phyloP scores from a whole-genome alignment of 2,329 filamentous ascomycete species.

The Pyricularia pennisetigena region DNA sequence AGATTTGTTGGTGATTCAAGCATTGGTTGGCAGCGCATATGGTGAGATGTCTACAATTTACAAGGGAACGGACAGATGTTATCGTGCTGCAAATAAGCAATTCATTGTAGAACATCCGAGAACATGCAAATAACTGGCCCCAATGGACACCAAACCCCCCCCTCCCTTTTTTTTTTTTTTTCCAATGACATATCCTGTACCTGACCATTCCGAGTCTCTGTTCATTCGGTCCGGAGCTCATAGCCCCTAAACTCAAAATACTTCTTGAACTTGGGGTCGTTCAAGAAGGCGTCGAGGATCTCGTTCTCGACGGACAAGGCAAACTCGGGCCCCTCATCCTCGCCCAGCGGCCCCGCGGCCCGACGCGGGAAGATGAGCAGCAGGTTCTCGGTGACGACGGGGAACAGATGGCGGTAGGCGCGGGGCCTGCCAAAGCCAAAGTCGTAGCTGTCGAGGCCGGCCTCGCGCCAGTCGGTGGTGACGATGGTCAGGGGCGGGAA shows the following conservation, averaged over 20 bases:
- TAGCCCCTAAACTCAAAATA: not conserved
- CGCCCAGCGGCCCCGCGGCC: not conserved
- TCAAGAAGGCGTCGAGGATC: not conserved
- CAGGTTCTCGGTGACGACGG: not conserved
- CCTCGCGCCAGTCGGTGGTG: constrained; percentile 15
- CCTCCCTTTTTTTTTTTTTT: too few relatives aligned
- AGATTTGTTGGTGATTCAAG: too few relatives aligned
- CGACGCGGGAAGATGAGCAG: not conserved
- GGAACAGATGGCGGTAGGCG: not conserved
- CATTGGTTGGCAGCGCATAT: too few relatives aligned
- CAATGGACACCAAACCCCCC: too few relatives aligned
- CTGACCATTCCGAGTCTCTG: not conserved
- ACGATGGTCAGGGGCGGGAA: constrained; percentile 17
- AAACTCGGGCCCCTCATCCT: not conserved
- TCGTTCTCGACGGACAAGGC: not conserved
- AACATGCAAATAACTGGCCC: too few relatives aligned
- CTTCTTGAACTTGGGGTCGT: not conserved
- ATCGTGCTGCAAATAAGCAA: too few relatives aligned
- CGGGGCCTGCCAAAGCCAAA: constrained; percentile 18
- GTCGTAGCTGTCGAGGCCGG: constrained; percentile 13
- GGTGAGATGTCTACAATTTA: too few relatives aligned
- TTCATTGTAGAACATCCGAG: too few relatives aligned
- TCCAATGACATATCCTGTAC: not conserved
- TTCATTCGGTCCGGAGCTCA: not conserved
- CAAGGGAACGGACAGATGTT: too few relatives aligned